phyloP scores from a whole-genome alignment of 2,329 filamentous ascomycete species.

The Parascedosporium putredinis region DNA sequence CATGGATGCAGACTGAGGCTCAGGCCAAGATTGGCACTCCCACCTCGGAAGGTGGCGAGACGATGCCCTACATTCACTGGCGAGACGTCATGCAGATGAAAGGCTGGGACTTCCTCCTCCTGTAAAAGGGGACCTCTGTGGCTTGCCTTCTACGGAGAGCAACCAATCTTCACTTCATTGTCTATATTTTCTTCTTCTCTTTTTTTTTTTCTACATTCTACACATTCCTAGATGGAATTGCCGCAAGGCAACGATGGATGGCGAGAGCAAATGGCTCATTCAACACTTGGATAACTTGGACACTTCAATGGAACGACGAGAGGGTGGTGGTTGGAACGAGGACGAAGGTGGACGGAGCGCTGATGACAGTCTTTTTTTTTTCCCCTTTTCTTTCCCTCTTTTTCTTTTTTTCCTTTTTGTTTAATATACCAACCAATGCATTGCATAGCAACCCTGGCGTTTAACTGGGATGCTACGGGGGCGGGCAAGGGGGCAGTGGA shows the following conservation, averaged over 20 bases:
- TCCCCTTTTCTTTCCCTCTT: background rate
- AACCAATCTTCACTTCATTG: conserved; percentile 7
- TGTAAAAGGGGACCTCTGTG: conserved; percentile 38
- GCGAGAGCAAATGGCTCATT: background rate
- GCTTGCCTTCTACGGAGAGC: conserved; percentile 11
- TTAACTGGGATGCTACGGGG: background rate
- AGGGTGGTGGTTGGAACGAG: background rate
- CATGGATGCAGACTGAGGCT: conserved; percentile 70
- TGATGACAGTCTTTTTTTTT: too few relatives aligned
- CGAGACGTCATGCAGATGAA: conserved; percentile 86
- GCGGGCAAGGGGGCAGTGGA: too few relatives aligned
- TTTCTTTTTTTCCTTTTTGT: background rate
- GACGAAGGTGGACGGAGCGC: too few relatives aligned
- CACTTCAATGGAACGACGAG: background rate
- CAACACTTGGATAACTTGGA: conserved; percentile 5
- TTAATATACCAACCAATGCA: conserved; percentile 8
- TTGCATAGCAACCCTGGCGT: conserved; percentile 5
- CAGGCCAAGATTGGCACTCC: conserved; percentile 24
- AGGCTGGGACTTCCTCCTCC: conserved; percentile 85
- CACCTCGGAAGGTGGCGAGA: conserved; percentile 24
- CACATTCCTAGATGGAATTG: conserved; percentile 8
- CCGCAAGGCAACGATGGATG: conserved; percentile 7
- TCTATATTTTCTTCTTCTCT: conserved; percentile 2
- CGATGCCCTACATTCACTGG: conserved; percentile 73
- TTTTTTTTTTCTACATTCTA: conserved; percentile 5